Percentiles rank a stretch among this genome's conserved stretches.
Evolutionary conservation across 371 early-diverging fungal species (phyloP).

Genomic region (Apophysomyces ossiformis): DNA sequence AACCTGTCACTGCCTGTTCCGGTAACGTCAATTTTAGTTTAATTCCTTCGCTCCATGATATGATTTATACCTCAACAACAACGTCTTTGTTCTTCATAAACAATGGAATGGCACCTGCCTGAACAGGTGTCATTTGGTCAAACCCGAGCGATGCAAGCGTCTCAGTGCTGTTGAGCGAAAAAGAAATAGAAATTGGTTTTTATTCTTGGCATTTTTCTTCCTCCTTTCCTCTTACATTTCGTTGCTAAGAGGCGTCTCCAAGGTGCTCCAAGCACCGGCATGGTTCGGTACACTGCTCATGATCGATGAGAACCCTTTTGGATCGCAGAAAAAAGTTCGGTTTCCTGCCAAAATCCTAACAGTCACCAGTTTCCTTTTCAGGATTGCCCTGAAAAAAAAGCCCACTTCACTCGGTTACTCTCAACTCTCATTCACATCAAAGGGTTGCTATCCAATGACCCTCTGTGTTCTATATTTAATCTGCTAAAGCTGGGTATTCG

Average conservation of each 20-base stretch:
- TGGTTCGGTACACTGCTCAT: slow-evolving; percentile 39
- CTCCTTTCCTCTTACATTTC: slow-evolving; percentile 35
- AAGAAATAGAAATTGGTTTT: neutral
- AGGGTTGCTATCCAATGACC: too few relatives aligned
- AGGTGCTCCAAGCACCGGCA: slow-evolving; percentile 45
- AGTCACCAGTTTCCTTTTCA: too few relatives aligned
- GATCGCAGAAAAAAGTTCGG: neutral
- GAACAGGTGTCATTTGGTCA: slow-evolving; percentile 53
- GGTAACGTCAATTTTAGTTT: slow-evolving; percentile 29
- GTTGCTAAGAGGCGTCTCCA: slow-evolving; percentile 39
- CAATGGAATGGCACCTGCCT: slow-evolving; percentile 84
- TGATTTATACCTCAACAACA: slow-evolving; percentile 79
- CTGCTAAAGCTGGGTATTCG: too few relatives aligned
- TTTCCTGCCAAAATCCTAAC: too few relatives aligned
- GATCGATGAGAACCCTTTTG: slow-evolving; percentile 1
- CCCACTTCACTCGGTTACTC: too few relatives aligned
- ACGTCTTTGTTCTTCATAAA: slow-evolving; percentile 96
- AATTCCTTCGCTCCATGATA: slow-evolving; percentile 34
- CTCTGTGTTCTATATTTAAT: too few relatives aligned
- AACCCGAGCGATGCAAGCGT: slow-evolving; percentile 44
- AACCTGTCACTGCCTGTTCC: slow-evolving; percentile 95
- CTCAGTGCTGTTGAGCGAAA: slow-evolving; percentile 25
- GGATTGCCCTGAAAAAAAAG: too few relatives aligned
- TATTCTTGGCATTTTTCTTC: neutral
- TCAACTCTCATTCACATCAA: too few relatives aligned